Conservation (phyloP, 2,329 filamentous ascomycete species). For the Bisporella sp. region DNA sequence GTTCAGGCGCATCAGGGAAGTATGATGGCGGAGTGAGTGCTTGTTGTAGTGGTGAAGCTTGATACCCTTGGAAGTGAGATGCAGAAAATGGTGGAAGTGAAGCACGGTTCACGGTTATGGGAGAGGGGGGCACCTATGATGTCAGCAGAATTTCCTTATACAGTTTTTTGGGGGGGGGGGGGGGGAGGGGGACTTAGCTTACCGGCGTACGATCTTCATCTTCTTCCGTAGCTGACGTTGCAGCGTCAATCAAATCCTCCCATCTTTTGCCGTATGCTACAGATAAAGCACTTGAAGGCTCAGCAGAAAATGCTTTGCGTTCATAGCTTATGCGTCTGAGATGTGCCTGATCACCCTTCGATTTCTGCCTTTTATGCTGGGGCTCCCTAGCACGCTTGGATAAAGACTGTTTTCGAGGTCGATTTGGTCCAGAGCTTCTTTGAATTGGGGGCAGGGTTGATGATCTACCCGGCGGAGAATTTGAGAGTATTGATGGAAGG, state of each 20-base stretch:
- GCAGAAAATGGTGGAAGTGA: constrained; percentile 53
- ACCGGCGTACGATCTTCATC: constrained; percentile 88
- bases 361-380: constrained; percentile 76
- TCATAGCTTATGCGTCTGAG: constrained; percentile 61
- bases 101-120: constrained; percentile 54
- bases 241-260: constrained; percentile 94
- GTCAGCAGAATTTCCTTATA: constrained; percentile 8
- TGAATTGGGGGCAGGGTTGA: constrained; percentile 83
- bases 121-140: constrained; percentile 56
- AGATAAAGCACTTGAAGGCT: constrained; percentile 52
- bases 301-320: constrained; percentile 79
- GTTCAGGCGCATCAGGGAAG: constrained; percentile 61
- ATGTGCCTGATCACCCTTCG: constrained; percentile 59
- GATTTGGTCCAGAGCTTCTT: constrained; percentile 60
- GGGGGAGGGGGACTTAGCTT: constrained; percentile 35
- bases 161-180: neutral
- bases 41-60: constrained; percentile 85
- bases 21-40: constrained; percentile 76
- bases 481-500: constrained; percentile 73
- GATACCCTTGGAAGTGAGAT: constrained; percentile 64
- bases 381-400: constrained; percentile 69
- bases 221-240: constrained; percentile 84
- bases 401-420: constrained; percentile 80
- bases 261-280: constrained; percentile 77
- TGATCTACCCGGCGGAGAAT: constrained; percentile 79